Evolutionary conservation across 2,329 filamentous ascomycete species (phyloP), one percentile per base, ranked within the genome.

Genomic region (Neonectria hederae): DNA sequence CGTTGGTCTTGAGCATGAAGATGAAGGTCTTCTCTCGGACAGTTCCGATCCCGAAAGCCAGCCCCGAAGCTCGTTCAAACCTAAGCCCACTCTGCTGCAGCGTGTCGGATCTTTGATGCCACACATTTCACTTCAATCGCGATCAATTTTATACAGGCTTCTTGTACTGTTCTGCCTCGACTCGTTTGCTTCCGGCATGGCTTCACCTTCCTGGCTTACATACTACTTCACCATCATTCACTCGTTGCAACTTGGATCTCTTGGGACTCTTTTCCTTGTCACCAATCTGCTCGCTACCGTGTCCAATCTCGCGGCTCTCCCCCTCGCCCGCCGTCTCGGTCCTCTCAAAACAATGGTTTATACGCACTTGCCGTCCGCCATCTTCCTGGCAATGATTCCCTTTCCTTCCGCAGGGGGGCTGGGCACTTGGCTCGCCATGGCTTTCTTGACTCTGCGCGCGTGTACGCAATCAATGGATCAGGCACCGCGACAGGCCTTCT

Each of bases 341-440:
- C 86, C 93, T 38, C 84, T 92, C 48, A 89, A 89, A 68, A 92
- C 90, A 1, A 93, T 93, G 90, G 89, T 91, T 9, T 91, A 92
- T 72, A 92, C 90, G 0, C 90, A 93, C 69, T 80, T 93, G 0
- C 91, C 91, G 0, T 91, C 89, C 0, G 83, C 90, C 8, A 77
- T 92, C 26, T 89, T 89, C 68, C 83, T 92, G 1, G 81, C 86
- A 14, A 76, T 92, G 21, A 87, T 93, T 22, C 86, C 88, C 0
- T 71, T 89, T 0, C 87, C 89, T 0, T 88, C 0, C 80, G 80
- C 11, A 1, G 48, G 48, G 1, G 48, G 48, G 7, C 4, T 22
- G 10, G 48, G 48, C 28, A 51, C 48, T 10, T 51, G 48, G 48
- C 65, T 89, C 5, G 84, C 90, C 0, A 81, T 92, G 49, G 75